Base-by-base conservation (phyloP, 495 filamentous ascomycete species). In the Xylaria sp. region DNA sequence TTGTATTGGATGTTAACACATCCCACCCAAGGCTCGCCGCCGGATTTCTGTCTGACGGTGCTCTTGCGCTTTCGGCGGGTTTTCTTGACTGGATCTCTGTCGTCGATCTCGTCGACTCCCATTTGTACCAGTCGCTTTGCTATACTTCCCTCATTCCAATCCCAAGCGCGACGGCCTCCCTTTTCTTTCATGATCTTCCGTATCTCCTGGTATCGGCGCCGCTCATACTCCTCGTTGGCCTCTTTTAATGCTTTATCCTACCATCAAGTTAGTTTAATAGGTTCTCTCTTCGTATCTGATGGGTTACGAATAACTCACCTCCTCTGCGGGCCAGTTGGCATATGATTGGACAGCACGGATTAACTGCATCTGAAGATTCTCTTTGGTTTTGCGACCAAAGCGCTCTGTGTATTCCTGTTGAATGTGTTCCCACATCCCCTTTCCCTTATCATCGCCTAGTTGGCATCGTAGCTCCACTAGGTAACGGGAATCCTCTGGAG, bases 341-440 rank as follows among this genome's bases (percentile, higher is more conserved):
- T 80, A 83, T 63, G 82, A 82, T 44, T 83, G 76, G 31, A 85
- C 81, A 5, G 80, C 79, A 15, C 84, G 81, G 11, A 82, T 85
- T 33, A 85, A 78, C 71, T 84, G 85, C 84, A 86, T 85, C 61
- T 86, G 84, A 0, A 86, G 76, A 19, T 79, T 80, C 35, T 83
- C 83, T 67, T 85, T 83, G 58, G 80, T 78, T 52, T 82, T 82
- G 40, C 76, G 74, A 6, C 73, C 74, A 44, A 67, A 82, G 57
- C 74, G 79, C 37, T 80, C 79, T 37, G 82, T 78, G 72, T 82
- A 86, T 52, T 81, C 79, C n/a, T 78, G 76, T 67, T 82, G 82
- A 71, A 85, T 86, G 58, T 82, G 79, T 43, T 85, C 82, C 84
- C 84, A 86, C 82, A 86, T 86, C 2, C 83, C 84, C 74, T 86